phyloP scores from a whole-genome alignment of 768 basidiomycete species.

The Cubamyces lactineus region DNA sequence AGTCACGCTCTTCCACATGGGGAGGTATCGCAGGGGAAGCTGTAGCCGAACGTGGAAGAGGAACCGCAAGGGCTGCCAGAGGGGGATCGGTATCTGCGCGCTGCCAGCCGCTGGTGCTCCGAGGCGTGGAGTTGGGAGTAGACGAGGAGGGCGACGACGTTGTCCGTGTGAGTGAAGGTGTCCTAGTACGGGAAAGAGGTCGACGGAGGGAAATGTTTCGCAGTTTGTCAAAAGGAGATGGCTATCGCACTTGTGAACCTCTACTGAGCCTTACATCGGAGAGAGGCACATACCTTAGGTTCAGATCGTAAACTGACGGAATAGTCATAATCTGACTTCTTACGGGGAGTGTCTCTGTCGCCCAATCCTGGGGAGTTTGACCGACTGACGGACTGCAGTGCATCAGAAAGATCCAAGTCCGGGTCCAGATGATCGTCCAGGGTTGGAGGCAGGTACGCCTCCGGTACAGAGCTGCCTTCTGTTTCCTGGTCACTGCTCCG shows the following conservation, averaged over 20 bases:
- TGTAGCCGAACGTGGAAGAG: slow-evolving; percentile 41
- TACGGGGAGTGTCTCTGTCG: slow-evolving; percentile 27
- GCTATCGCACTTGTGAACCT: slow-evolving; percentile 17
- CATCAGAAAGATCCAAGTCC: slow-evolving; percentile 33
- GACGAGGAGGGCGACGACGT: slow-evolving; percentile 36
- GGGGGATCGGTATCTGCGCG: slow-evolving; percentile 49
- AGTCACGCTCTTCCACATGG: slow-evolving; percentile 14
- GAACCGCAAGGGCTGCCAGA: slow-evolving; percentile 46
- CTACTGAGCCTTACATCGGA: background rate
- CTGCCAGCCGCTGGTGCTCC: slow-evolving; percentile 47
- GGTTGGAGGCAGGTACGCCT: slow-evolving; percentile 28
- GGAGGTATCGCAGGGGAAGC: slow-evolving; percentile 28
- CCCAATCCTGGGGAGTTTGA: slow-evolving; percentile 27
- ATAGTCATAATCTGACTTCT: slow-evolving; percentile 36
- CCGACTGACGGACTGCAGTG: slow-evolving; percentile 34
- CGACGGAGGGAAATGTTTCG: slow-evolving; percentile 35
- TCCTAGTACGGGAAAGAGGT: slow-evolving; percentile 37
- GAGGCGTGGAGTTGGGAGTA: slow-evolving; percentile 37
- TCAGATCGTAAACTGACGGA: slow-evolving; percentile 39
- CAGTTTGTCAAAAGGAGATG: slow-evolving; percentile 34
- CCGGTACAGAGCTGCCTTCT: slow-evolving; percentile 29
- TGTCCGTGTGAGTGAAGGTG: slow-evolving; percentile 39
- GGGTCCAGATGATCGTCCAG: slow-evolving; percentile 25
- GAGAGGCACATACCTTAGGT: slow-evolving; percentile 31
- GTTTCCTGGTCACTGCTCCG: slow-evolving; percentile 33